Base-by-base conservation (phyloP, 768 basidiomycete genomes). In the Harrya chromipes region DNA sequence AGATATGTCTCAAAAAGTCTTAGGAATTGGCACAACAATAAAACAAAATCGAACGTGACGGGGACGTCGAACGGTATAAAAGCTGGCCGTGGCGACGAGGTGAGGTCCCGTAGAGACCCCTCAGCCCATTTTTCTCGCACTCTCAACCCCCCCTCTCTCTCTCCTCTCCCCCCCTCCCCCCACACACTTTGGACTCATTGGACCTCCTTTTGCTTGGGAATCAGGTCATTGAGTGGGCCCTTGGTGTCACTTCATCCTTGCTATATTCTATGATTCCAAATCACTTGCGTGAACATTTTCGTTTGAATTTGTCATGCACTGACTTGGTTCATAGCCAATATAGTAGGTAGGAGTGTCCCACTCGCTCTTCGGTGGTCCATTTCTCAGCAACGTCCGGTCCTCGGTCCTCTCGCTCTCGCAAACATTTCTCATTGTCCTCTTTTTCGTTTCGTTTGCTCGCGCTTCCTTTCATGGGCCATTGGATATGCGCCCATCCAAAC, bases 291-390 rank as follows among this genome's bases (percentile, higher is more conserved):
- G 55, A 51, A 61, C 64, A 58, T 51, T 52, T 68, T 70, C 67
- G 54, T 2, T 71, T 54, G 70, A 70, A 70, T 57, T 55, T 59
- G 65, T 56, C 57, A 60, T 24, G 59, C 59, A 42, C 27, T 65
- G 64, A 61, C 62, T 76, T 69, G 79, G 77, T 80, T 81, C 79
- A 81, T 80, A 79, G 78, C 73, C 75, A 71, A 75, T 72, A 77
- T 76, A 75, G 75, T 74, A 71, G 70, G 61, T 26, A 47, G 60
- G 72, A 69, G 76, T 66, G 76, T 73, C 72, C 65, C 55, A 57
- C 54, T 21, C 24, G 58, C 55, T 53, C 37, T 21, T 56, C 42
- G 24, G 20, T 51, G 43, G 51, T 16, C 31, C 43, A 41, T 56
- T 26, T 49, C 53, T 41, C 33, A 7, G 46, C 6, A n/a, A 26